Conservation (phyloP, 768 basidiomycete species). For the Pulveroboletus frians region DNA sequence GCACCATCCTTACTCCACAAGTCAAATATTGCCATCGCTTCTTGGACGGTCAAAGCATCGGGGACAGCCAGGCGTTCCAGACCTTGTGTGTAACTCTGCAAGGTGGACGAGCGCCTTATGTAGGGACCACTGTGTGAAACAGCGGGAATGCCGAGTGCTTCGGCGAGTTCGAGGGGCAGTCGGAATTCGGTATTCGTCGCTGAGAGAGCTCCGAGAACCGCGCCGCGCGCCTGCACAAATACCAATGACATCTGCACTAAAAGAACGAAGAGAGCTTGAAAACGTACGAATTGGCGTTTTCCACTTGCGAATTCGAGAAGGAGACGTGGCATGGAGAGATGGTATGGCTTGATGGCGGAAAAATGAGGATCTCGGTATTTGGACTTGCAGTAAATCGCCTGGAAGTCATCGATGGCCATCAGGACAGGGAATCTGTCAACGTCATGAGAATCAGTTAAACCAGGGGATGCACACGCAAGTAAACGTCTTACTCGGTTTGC, state of each 20-base stretch:
- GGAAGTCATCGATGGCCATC: constrained; percentile 84
- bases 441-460: neutral
- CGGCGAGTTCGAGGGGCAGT: constrained; percentile 57
- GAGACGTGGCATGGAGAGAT: constrained; percentile 73
- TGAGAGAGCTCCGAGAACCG: constrained; percentile 67
- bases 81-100: constrained; percentile 52
- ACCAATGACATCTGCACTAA: neutral
- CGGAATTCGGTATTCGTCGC: constrained; percentile 54
- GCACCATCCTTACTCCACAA: constrained; percentile 65
- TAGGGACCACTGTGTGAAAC: constrained; percentile 48
- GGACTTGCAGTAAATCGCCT: constrained; percentile 66
- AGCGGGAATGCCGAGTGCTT: constrained; percentile 49
- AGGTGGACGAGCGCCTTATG: constrained; percentile 43
- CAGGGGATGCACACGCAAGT: neutral
- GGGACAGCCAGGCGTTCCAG: constrained; percentile 50
- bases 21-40: constrained; percentile 73
- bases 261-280: neutral
- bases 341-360: constrained; percentile 61
- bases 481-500: constrained; percentile 54
- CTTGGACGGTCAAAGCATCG: constrained; percentile 52
- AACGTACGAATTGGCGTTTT: constrained; percentile 57
- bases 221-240: constrained; percentile 53
- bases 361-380: constrained; percentile 73
- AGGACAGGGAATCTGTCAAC: constrained; percentile 64
- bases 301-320: constrained; percentile 79